phyloP scores from a whole-genome alignment of 192 early-diverging fungal genomes.

The Coemansia interrupta region DNA sequence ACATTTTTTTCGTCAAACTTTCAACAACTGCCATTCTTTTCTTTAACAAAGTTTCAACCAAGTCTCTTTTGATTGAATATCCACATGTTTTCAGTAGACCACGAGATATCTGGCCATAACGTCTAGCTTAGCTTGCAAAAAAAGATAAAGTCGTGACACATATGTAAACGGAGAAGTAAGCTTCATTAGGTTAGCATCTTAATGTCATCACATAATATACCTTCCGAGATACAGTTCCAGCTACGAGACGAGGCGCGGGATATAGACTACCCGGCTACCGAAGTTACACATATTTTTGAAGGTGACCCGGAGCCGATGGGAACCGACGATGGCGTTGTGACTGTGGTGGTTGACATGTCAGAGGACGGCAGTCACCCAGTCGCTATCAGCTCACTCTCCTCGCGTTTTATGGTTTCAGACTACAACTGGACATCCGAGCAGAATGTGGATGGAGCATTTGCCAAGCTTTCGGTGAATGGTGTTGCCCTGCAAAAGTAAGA shows the following conservation, averaged over 20 bases:
- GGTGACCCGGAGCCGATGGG: conserved; percentile 38
- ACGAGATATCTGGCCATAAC: conserved; percentile 4
- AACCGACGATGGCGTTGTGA: conserved; percentile 15
- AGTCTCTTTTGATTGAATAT: too few relatives aligned
- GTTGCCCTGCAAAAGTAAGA: conserved; percentile 21
- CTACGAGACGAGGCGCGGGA: conserved; percentile 29
- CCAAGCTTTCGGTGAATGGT: conserved; percentile 20
- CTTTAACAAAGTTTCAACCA: too few relatives aligned
- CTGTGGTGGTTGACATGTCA: conserved; percentile 41
- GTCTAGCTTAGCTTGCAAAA: neutral
- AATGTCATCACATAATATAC: neutral
- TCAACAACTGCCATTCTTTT: too few relatives aligned
- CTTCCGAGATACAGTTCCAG: conserved; percentile 27
- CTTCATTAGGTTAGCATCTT: too few relatives aligned
- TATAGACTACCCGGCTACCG: conserved; percentile 22
- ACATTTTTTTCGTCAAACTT: neutral
- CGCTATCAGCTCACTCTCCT: conserved; percentile 26
- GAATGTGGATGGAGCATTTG: neutral
- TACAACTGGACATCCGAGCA: conserved; percentile 25
- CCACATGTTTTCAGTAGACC: too few relatives aligned
- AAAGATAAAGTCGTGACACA: neutral
- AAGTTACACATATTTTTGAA: conserved; percentile 31
- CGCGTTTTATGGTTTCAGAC: conserved; percentile 35
- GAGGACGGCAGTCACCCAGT: conserved; percentile 16
- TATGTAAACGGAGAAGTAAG: neutral